Evolutionary conservation across 352 stramenopile genomes (phyloP).

Genomic region (Globisporangium cylindrosporum): DNA sequence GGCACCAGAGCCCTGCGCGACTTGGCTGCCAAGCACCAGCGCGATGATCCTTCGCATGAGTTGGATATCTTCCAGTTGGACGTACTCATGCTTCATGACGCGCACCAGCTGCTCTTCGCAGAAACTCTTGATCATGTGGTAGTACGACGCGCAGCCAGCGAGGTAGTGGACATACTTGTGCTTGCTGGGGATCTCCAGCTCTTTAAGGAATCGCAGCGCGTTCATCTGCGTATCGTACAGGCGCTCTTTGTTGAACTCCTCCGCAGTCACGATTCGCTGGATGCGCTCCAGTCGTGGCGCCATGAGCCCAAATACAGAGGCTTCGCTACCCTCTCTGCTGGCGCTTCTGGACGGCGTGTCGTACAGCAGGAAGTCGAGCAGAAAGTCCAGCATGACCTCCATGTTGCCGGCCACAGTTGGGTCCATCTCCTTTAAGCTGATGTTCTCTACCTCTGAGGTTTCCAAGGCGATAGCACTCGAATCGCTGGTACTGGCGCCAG

Average conservation of each 20-base stretch:
- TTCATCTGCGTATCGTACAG: conserved; percentile 65
- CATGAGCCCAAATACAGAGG: conserved; percentile 40
- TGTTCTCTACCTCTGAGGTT: neutral
- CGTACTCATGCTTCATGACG: conserved; percentile 57
- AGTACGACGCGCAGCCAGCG: conserved; percentile 51
- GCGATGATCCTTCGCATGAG: conserved; percentile 40
- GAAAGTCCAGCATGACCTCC: conserved; percentile 61
- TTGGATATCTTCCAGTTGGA: conserved; percentile 38
- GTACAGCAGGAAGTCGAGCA: conserved; percentile 68
- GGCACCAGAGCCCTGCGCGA: conserved; percentile 31
- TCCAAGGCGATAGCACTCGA: neutral
- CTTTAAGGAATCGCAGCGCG: conserved; percentile 60
- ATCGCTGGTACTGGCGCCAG: neutral
- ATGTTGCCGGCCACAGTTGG: conserved; percentile 24
- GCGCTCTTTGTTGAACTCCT: conserved; percentile 35
- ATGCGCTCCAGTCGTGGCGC: conserved; percentile 47
- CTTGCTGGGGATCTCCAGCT: conserved; percentile 32
- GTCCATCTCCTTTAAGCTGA: conserved; percentile 6
- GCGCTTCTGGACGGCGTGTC: conserved; percentile 24
- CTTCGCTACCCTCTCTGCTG: conserved; percentile 10
- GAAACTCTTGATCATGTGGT: conserved; percentile 68
- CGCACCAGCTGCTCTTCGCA: conserved; percentile 64
- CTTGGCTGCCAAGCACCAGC: conserved; percentile 63
- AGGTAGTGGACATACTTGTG: conserved; percentile 53
- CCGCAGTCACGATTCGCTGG: conserved; percentile 36